Base-by-base conservation (phyloP, 352 stramenopile species). In the Phytopythium mirpurense region DNA sequence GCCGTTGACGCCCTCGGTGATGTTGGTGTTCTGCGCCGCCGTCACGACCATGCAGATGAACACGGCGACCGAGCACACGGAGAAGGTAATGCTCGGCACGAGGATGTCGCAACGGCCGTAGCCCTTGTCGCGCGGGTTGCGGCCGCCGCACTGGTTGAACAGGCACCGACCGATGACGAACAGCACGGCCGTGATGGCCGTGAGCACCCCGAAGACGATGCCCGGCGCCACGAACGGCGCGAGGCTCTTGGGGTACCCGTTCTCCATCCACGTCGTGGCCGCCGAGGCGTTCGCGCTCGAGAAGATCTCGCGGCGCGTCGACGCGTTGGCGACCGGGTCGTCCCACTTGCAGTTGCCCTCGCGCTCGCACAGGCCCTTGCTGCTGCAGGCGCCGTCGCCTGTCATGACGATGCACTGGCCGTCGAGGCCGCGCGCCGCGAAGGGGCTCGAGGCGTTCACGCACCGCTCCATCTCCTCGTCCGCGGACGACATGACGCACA, bases 271-370 rank as follows among this genome's bases (percentile, higher is more conserved):
- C 45, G 80, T 74, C 26, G 49, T 72, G 16, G 80, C 83, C 15
- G 74, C 51, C 2, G 67, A 74, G 10, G 86, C 69, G 57, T 90
- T 63, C 0, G 66, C 68, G 34, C 66, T 59, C 5, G 72, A 78
- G 52, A 88, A 93, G 31, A 90, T 52, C 43, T 82, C 63, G 19
- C 64, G 68, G 4, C 83, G 76, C 1, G 61, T 60, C 36, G 61
- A 61, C 14, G 70, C 60, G n/a, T 57, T 62, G 11, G 53, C 55
- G 6, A 87, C 53, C 0, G 76, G 61, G 43, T 89, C 78, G 48
- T 89, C 70, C 83, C 83, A 93, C 56, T 90, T 87, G 75, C 83
- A 93, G 56, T 90, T 93, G 65, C 70, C 80, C 42, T 75, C 65
- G 35, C 78, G 78, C 51, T 93, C 83, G 38, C 83, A 93, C 40